Evolutionary conservation across 2,329 filamentous ascomycete genomes (phyloP), one percentile per base, ranked within the genome.

Genomic region (Lecanicillium sp.): DNA sequence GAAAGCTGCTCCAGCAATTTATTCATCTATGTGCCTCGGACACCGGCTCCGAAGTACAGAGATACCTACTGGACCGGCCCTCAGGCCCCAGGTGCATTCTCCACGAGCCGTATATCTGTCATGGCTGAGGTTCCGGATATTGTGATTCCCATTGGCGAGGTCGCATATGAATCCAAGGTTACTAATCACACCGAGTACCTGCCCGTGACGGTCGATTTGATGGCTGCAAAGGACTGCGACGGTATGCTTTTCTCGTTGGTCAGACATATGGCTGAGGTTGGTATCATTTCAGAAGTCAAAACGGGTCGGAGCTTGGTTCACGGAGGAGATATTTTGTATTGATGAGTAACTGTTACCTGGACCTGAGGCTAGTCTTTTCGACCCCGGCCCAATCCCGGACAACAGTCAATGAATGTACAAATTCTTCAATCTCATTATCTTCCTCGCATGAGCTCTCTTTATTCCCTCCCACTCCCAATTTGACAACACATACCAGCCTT

Each of bases 171-270:
- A 26, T 68, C 65, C 35, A 47, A 40, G 5, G 66, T 79, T 7
- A 72, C 70, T 0, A 65, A 68, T 2, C 71, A 74, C 32, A 65
- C 66, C 5, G 74, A 78, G 54, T 62, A 62, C 38, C 58, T 83
- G 27, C 81, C 80, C 0, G 79, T 84, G 0, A 73, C 75, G 1
- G 71, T 82, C 0, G 69, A 79, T 51, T 64, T 83, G 17, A 63
- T 83, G 62, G 79, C 71, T 0, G 74, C 77, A 1, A 75, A 72
- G 53, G 79, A 79, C 0, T 84, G 81, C 52, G 80, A 83, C 60
- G 74, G 75, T 0, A 68, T 81, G 65, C 55, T 82, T 15, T 76
- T 75, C 32, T 70, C 67, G 40, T 58, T 83, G 40, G 73, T 51
- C 2, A 19, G 26, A 9, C 33, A 38, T 8, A 41, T 51, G 38